A percentile compares a stretch with the other conserved stretches of the same genome.
These are phyloP conservation scores for Cephaloascus albidus DNA, from an alignment of 805 yeast species.

Conservation along the genomic window DNA sequence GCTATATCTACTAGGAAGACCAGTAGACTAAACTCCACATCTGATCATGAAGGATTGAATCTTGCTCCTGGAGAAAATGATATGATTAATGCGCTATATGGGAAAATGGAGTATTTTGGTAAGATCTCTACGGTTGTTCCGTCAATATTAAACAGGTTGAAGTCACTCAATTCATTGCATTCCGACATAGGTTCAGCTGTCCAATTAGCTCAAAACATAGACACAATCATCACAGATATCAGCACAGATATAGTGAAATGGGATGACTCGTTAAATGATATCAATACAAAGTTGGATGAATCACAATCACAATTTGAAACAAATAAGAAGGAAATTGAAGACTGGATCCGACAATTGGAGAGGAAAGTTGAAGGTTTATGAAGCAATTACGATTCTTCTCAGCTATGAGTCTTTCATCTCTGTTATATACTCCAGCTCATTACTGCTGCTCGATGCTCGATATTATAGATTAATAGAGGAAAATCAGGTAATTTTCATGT, in stretches of 20 bases:
- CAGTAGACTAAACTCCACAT: neutral
- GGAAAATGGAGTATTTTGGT: slow-evolving; percentile 16
- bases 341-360: slow-evolving; percentile 9
- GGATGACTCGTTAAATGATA: slow-evolving; percentile 14
- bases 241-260: slow-evolving; percentile 18
- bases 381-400: no score
- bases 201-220: slow-evolving; percentile 15
- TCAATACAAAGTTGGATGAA: slow-evolving; percentile 14
- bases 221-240: slow-evolving; percentile 14
- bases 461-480: no score
- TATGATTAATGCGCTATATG: slow-evolving; percentile 14
- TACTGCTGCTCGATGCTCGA: no score
- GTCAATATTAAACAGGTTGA: slow-evolving; percentile 16
- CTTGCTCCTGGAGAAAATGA: slow-evolving; percentile 1
- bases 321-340: slow-evolving; percentile 13
- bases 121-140: slow-evolving; percentile 14
- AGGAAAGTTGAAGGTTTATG: neutral
- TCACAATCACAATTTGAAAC: slow-evolving; percentile 12
- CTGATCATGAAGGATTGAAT: slow-evolving; percentile 2
- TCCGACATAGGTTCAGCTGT: slow-evolving; percentile 19
- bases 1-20: slow-evolving; percentile 10
- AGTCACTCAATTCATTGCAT: slow-evolving; percentile 22
- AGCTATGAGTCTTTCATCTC: no score
- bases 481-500: no score
- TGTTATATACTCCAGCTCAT: no score